Percentiles rank a stretch among this genome's conserved stretches.
Evolutionary conservation across 139 green algal species (phyloP).

Genomic region (Picochlorum sp.): DNA sequence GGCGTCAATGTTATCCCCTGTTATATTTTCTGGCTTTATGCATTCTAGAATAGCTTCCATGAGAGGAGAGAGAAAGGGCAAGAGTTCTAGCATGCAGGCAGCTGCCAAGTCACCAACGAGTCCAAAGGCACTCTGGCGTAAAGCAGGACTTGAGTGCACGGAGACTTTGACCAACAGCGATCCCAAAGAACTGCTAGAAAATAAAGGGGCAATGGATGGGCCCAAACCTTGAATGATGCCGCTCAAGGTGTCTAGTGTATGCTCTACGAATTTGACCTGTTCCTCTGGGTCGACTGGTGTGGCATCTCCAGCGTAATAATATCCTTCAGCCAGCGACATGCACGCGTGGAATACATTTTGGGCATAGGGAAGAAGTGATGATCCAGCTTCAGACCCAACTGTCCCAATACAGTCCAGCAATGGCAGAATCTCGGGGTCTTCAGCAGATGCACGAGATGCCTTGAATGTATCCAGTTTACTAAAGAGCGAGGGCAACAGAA

Average conservation of each 20-base stretch:
- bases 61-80: slow-evolving; percentile 29
- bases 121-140: slow-evolving; percentile 86
- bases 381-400: slow-evolving; percentile 33
- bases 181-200: slow-evolving; percentile 44
- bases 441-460: slow-evolving; percentile 19
- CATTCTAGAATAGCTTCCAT: slow-evolving; percentile 14
- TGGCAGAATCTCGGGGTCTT: slow-evolving; percentile 62
- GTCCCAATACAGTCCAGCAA: slow-evolving; percentile 79
- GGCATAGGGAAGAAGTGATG: slow-evolving; percentile 51
- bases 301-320: slow-evolving; percentile 26
- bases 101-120: slow-evolving; percentile 85
- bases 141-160: slow-evolving; percentile 27
- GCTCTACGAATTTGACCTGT: slow-evolving; percentile 46
- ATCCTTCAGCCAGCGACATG: slow-evolving; percentile 36
- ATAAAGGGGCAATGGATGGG: slow-evolving; percentile 48
- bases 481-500: slow-evolving; percentile 23
- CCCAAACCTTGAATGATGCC: slow-evolving; percentile 67
- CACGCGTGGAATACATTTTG: slow-evolving; percentile 52
- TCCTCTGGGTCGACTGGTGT: slow-evolving; percentile 39
- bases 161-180: slow-evolving; percentile 54
- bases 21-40: slow-evolving; percentile 28
- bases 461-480: slow-evolving; percentile 17
- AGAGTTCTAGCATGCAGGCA: slow-evolving; percentile 43
- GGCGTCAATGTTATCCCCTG: slow-evolving; percentile 42
- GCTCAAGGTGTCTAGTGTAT: slow-evolving; percentile 68